Conservation (phyloP, 768 basidiomycete genomes). For the Rhodosporidiobolus sp. region DNA sequence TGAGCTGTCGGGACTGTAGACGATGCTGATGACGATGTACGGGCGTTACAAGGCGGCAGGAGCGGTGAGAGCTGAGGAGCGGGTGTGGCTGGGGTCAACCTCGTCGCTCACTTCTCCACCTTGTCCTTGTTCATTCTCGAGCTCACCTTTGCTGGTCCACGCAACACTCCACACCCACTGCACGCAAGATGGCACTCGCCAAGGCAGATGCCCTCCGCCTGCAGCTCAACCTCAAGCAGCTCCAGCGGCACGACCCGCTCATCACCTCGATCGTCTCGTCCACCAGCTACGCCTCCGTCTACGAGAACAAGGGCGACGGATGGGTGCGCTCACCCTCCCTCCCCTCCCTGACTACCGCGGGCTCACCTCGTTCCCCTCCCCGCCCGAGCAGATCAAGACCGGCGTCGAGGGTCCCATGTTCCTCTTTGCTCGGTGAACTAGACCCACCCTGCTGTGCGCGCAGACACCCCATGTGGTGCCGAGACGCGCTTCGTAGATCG, state of each 20-base stretch:
- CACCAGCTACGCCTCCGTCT: slow-evolving; percentile 17
- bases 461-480: no score
- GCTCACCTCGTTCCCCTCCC: not conserved
- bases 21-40: no score
- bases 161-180: no score
- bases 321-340: slow-evolving; percentile 16
- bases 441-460: not conserved
- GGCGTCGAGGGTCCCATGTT: slow-evolving; percentile 44
- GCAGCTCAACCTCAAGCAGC: slow-evolving; percentile 33
- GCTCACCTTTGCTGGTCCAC: no score
- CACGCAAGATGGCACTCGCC: not conserved
- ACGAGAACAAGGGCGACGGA: slow-evolving; percentile 29
- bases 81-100: no score
- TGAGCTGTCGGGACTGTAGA: no score
- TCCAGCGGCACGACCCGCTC: slow-evolving; percentile 25
- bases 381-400: slow-evolving; percentile 37
- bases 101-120: no score
- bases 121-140: no score
- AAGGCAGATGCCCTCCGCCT: slow-evolving; percentile 18
- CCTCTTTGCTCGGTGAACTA: slow-evolving; percentile 38
- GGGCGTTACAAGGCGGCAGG: no score
- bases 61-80: no score
- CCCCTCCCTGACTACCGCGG: not conserved
- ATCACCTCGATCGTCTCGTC: slow-evolving; percentile 21
- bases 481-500: not conserved